Evolutionary conservation across 805 yeast genomes (phyloP).

Genomic region (Spencermartinsiella europaea): DNA sequence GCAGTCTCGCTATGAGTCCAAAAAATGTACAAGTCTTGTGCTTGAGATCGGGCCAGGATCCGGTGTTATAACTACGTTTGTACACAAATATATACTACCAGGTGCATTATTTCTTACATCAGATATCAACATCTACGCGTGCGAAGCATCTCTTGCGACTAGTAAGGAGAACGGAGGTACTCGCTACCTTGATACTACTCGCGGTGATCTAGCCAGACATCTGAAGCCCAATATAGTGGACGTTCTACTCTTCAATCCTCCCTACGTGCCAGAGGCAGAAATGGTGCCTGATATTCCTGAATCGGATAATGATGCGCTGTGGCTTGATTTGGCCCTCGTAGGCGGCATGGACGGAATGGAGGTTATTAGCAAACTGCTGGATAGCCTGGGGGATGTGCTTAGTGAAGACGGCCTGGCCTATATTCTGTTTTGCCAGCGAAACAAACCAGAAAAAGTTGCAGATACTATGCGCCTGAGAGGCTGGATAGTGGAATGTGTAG

Average conservation of each 20-base stretch:
- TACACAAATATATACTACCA: constrained; percentile 54
- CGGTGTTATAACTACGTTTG: constrained; percentile 79
- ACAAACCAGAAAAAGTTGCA: constrained; percentile 64
- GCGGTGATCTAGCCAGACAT: constrained; percentile 52
- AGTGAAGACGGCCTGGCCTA: constrained; percentile 69
- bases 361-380: constrained; percentile 63
- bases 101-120: constrained; percentile 56
- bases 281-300: constrained; percentile 56
- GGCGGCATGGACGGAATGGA: constrained; percentile 93
- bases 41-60: constrained; percentile 90
- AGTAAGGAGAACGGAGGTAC: constrained; percentile 29
- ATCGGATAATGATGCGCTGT: constrained; percentile 45
- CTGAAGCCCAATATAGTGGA: constrained; percentile 51
- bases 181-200: constrained; percentile 43
- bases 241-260: constrained; percentile 84
- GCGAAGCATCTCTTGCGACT: constrained; percentile 48
- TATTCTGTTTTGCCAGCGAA: constrained; percentile 86
- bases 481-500: constrained; percentile 54
- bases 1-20: not conserved
- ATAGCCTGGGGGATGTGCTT: constrained; percentile 48
- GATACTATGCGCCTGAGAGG: constrained; percentile 40
- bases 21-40: constrained; percentile 43
- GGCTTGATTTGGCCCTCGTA: constrained; percentile 85
- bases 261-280: constrained; percentile 84
- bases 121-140: constrained; percentile 78